phyloP scores from a whole-genome alignment of 768 basidiomycete species.

The Hygrophorus pudorinus region DNA sequence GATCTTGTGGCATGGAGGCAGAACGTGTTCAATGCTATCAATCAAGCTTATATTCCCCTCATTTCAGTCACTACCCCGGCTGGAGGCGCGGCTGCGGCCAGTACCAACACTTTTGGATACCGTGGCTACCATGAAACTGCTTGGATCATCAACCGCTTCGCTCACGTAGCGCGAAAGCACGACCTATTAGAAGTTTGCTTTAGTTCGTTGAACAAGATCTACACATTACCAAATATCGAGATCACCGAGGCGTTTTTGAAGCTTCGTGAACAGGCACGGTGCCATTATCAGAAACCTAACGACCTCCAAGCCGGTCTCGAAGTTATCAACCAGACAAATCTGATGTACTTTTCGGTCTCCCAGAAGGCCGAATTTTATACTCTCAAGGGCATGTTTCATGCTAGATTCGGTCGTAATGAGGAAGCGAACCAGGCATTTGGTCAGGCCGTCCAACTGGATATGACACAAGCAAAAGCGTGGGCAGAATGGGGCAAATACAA shows the following conservation, averaged over 20 bases:
- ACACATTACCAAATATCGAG: constrained; percentile 98
- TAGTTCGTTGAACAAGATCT: constrained; percentile 91
- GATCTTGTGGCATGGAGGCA: constrained; percentile 99
- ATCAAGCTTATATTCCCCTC: constrained; percentile 90
- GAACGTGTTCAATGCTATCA: constrained; percentile 96
- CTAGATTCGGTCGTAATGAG: constrained; percentile 73
- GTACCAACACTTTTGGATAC: constrained; percentile 79
- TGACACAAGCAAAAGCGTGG: constrained; percentile 94
- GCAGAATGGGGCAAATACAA: constrained; percentile 96
- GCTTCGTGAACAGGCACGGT: constrained; percentile 94
- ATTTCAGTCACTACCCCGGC: constrained; percentile 51
- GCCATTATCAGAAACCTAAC: constrained; percentile 92
- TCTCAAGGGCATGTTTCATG: constrained; percentile 97
- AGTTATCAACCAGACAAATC: constrained; percentile 98
- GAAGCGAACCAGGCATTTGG: constrained; percentile 90
- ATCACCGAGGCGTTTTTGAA: constrained; percentile 99
- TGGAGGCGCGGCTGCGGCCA: constrained; percentile 40
- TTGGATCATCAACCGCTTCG: constrained; percentile 99
- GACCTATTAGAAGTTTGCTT: constrained; percentile 94
- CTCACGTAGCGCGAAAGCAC: constrained; percentile 96
- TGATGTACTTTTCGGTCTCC: constrained; percentile 89
- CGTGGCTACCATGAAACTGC: constrained; percentile 98
- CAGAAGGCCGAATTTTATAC: constrained; percentile 99
- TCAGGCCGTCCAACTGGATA: constrained; percentile 93
- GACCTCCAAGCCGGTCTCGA: constrained; percentile 92